Evolutionary conservation across 345 rosid genomes (phyloP), one percentile per base, ranked within the genome.

Genomic region (Camelina neglecta): DNA sequence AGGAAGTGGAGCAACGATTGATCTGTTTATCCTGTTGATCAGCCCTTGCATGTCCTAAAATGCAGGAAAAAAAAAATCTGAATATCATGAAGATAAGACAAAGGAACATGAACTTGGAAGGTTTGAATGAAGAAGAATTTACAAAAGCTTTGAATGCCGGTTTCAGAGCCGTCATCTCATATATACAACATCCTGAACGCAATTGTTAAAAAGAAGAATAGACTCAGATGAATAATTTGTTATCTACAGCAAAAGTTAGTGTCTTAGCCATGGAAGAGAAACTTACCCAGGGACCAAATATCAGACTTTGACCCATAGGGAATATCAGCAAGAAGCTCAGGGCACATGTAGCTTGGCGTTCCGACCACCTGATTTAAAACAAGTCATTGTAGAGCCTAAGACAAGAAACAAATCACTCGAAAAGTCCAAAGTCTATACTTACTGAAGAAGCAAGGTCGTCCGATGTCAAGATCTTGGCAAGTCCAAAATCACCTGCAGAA

Each of bases 341-440:
- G 99, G 70, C 99, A 95, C 99, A 95, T 95, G 74, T 95, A 95
- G 83, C 98, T 95, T 11, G 99, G 99, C 49, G 99, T 95, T 80
- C 99, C 99, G 61, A 95, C 99, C 33, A 95, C 99, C 99, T 92
- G 79, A 57, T 83, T 73, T 39, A 20, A 35, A 64, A 67, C 6
- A 36, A 11, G 11, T 13, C 15, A 53, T 21, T 53, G 0, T 12
- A 67, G 21, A 23, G 70, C 47, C 50, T 63, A 53, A 73, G 39
- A 33, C 24, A 21, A 73, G 60, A 72, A 21, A 70, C 41, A 64
- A 54, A 49, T 23, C 21, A 70, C 48, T 0, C 24, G 9, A 5
- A 38, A 31, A 50, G 64, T 76, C 42, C 4, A 3, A 21, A 41
- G 42, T 31, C 50, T 24, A 15, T 67, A 83, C 98, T 83, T 76